Percentiles rank a stretch among this genome's conserved stretches.
Evolutionary conservation across 352 stramenopile species (phyloP).

Genomic region (Phytophthora cajani): DNA sequence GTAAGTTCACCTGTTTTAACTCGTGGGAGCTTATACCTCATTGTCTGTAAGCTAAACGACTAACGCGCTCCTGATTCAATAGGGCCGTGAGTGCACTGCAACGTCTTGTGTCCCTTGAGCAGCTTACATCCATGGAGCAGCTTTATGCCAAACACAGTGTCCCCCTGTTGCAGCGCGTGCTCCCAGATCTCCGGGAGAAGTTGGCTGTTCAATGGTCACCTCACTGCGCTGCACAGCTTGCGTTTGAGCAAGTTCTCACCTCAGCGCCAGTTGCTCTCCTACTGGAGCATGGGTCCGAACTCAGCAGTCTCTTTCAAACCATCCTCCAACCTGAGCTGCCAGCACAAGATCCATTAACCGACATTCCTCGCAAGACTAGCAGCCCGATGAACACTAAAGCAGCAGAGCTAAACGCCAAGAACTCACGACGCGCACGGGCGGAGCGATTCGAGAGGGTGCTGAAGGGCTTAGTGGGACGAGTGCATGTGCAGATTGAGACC

Average conservation of each 20-base stretch:
- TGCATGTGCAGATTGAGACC: slow-evolving; percentile 19
- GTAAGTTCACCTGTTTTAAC: slow-evolving; percentile 15
- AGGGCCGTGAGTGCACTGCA: slow-evolving; percentile 40
- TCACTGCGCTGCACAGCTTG: slow-evolving; percentile 33
- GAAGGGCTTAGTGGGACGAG: slow-evolving; percentile 25
- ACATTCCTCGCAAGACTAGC: not conserved
- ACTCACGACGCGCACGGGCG: slow-evolving; percentile 1
- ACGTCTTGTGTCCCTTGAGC: slow-evolving; percentile 37
- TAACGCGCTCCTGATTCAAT: slow-evolving; percentile 11
- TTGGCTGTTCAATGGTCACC: slow-evolving; percentile 50
- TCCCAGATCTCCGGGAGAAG: slow-evolving; percentile 28
- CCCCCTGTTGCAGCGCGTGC: slow-evolving; percentile 27
- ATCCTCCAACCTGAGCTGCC: slow-evolving; percentile 13
- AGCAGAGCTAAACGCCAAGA: slow-evolving; percentile 12
- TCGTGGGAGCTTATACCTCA: not conserved
- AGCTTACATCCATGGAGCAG: slow-evolving; percentile 9
- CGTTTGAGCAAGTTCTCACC: slow-evolving; percentile 39
- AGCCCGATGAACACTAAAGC: not conserved
- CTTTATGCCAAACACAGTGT: slow-evolving; percentile 47
- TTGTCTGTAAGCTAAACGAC: not conserved
- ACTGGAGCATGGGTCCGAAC: slow-evolving; percentile 10
- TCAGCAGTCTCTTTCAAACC: slow-evolving; percentile 27
- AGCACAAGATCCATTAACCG: not conserved
- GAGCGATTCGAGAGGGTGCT: slow-evolving; percentile 26
- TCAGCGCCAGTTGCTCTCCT: slow-evolving; percentile 20